Conservation (phyloP, 2,329 filamentous ascomycete genomes). For the Colletotrichum gloeosporioides region DNA sequence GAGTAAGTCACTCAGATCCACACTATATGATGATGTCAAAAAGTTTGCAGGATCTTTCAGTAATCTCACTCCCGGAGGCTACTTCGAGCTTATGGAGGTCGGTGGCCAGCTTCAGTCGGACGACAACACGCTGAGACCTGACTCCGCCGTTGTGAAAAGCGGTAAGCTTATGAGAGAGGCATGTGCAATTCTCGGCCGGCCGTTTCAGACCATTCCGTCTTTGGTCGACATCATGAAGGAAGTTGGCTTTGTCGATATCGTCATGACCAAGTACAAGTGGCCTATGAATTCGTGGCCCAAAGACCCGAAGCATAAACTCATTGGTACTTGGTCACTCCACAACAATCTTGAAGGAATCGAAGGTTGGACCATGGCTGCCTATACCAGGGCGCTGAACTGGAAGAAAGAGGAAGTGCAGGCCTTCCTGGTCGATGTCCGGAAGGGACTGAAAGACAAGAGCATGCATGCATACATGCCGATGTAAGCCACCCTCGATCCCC, state of each 20-base stretch:
- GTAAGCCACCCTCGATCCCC: conserved; percentile 28
- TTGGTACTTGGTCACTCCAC: conserved; percentile 43
- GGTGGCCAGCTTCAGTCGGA: conserved; percentile 41
- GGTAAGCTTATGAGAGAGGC: conserved; percentile 32
- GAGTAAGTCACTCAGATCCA: conserved; percentile 21
- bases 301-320: conserved; percentile 53
- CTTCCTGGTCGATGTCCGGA: conserved; percentile 37
- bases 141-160: conserved; percentile 34
- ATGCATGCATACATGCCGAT: conserved; percentile 44
- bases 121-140: conserved; percentile 38
- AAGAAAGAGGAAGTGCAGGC: conserved; percentile 34
- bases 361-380: conserved; percentile 38
- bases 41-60: not conserved
- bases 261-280: conserved; percentile 51
- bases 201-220: conserved; percentile 28
- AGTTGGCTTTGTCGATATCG: conserved; percentile 59
- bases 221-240: conserved; percentile 47
- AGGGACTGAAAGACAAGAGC: conserved; percentile 33
- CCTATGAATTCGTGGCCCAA: conserved; percentile 58
- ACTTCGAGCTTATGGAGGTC: conserved; percentile 47
- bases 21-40: not conserved
- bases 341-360: conserved; percentile 38
- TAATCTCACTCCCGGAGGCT: conserved; percentile 46
- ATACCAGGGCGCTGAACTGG: conserved; percentile 38
- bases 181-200: conserved; percentile 31